Evolutionary conservation across 495 filamentous ascomycete species (phyloP), one percentile per base, ranked within the genome.

Genomic region (Penicillium herquei): DNA sequence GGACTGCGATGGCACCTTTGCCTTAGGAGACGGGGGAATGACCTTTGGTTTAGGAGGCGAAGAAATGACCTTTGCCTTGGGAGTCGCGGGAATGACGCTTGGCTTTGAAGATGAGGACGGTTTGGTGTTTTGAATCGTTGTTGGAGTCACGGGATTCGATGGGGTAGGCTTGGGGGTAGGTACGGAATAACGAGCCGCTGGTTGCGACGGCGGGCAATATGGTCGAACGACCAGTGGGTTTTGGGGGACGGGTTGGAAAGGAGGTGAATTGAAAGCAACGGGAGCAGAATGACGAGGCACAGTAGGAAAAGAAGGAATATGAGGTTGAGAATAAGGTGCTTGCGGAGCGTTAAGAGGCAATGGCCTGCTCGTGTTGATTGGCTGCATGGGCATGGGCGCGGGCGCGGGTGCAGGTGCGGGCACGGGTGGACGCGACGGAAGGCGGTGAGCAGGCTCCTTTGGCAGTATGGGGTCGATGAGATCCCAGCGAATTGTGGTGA

Each of bases 401-500:
- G 12, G 8, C 7, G 34, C 21, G 34, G 34, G 21, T 26, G 12
- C 12, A 6, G 34, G 12, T 1, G 34, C 34, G 34, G 12, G 8
- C 34, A 37, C 34, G 6, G 34, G 12, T 37, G 34, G 34, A 37
- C 34, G 34, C 30, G 43, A 13, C n/a, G 32, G 10, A 34, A 40
- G 34, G 34, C 40, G 51, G 51, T 43, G 40, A 17, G 32, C 17
- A 1, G 11, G 18, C 16, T 45, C 40, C 30, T 41, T 41, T 44
- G 51, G 3, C 34, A 39, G 12, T 31, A 35, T 6, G 3, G 51
- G 34, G 33, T 90, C 87, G 3, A 90, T 73, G 13, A 87, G 45
- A 66, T 89, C 87, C 87, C 87, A 91, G 32, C 78, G 69, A 18
- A 91, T 72, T 0, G 84, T 88, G n/a, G 66, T 66, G 11, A 90